Base-by-base conservation (phyloP, 2,329 filamentous ascomycete genomes). In the Stachybotrys chlorohalonatus region DNA sequence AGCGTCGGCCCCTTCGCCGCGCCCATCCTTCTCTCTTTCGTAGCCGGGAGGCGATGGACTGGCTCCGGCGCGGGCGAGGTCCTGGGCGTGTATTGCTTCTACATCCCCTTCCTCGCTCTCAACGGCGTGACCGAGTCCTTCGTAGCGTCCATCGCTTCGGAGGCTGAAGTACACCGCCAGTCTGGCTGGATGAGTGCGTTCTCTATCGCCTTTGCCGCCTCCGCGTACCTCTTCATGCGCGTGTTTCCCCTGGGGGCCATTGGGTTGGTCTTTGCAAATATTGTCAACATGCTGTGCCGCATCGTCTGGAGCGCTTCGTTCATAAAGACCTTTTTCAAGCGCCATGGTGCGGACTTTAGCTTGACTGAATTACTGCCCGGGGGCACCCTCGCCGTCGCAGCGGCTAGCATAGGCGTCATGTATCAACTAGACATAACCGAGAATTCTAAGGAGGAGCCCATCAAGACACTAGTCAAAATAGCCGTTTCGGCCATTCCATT, bases 111-210 rank as follows among this genome's bases (percentile, higher is more conserved):
- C 31, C 80, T 97, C 5, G 94, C 93, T 3, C 74, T 95, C 63
- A 99, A 99, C 65, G 94, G 94, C 52, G 83, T 97, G 24, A 84
- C 87, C 1, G 94, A 99, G 72, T 90, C 91, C 0, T 97, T 99
- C 63, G 92, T 97, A 15, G 86, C 92, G 1, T 90, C 90, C 2
- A 89, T 95, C 1, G 92, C 93, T 1, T 86, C 82, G 0, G 81
- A 90, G 58, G 71, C 78, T 5, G 81, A 97, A 60, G 81, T 99
- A 3, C 84, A 90, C 58, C 70, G 68, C 5, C 94, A 99, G 68
- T 90, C 88, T 1, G 68, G 83, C 5, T 94, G 86, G 84, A 97
- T 99, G 93, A 80, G 82, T 5, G 78, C 73, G 2, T 96, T 95
- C 67, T 95, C 90, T 3, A 73, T 80, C 7, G 81, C 82, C 1